phyloP scores from a whole-genome alignment of 352 stramenopile genomes.

The Phytophthora melonis region DNA sequence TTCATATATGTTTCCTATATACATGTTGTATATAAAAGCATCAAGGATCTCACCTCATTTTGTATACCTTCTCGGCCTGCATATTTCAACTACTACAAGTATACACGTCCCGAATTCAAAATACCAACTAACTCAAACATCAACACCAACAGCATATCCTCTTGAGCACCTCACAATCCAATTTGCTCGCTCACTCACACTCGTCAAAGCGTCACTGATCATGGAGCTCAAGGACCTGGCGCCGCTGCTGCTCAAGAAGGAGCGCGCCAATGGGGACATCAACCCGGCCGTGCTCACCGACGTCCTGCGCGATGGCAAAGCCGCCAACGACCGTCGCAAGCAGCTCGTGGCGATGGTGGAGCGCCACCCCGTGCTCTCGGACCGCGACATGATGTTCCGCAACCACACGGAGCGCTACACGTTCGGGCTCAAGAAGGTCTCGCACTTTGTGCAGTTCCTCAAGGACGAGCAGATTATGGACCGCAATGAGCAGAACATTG shows the following conservation, averaged over 20 bases:
- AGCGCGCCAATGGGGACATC: constrained; percentile 22
- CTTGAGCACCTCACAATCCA: neutral
- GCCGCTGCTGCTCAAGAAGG: constrained; percentile 26
- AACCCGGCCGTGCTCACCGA: constrained; percentile 14
- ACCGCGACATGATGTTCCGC: constrained; percentile 29
- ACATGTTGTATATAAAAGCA: too few species aligned
- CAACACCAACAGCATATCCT: neutral
- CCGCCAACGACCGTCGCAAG: constrained; percentile 20
- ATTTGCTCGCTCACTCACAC: neutral
- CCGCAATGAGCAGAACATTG: constrained; percentile 13
- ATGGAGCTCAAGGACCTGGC: constrained; percentile 35
- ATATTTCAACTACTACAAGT: too few species aligned
- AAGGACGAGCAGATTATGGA: constrained; percentile 2
- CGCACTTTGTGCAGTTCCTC: constrained; percentile 28
- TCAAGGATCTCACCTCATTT: too few species aligned
- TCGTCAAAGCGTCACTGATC: neutral
- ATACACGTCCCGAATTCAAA: neutral
- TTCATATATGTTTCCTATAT: too few species aligned
- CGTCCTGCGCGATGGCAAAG: constrained; percentile 14
- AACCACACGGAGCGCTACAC: constrained; percentile 37
- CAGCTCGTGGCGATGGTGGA: constrained; percentile 20
- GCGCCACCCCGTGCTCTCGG: constrained; percentile 23
- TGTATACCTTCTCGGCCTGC: too few species aligned
- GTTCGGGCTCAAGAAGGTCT: constrained; percentile 26
- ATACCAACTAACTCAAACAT: neutral